Percentiles rank a stretch among this genome's conserved stretches.
phyloP scores from a whole-genome alignment of 306 rosid species.

The Carpinus viminea region DNA sequence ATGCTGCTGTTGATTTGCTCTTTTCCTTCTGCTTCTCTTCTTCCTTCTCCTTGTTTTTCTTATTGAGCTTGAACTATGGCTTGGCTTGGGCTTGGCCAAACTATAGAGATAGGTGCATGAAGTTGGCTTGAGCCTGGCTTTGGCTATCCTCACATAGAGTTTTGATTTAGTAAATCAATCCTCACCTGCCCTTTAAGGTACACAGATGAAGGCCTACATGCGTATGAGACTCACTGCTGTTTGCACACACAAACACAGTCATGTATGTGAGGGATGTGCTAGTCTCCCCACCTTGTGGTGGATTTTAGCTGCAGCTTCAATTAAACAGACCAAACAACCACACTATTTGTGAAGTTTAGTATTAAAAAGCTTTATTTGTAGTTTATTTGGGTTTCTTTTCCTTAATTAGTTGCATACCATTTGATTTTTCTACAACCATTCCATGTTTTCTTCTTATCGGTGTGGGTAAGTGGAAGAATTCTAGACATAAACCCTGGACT shows the following conservation, averaged over 20 bases:
- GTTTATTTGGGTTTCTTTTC: no score
- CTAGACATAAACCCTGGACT: no score
- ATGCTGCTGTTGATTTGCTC: not conserved
- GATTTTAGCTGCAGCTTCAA: not conserved
- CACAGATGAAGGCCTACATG: not conserved
- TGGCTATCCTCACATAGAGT: not conserved
- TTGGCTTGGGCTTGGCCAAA: not conserved
- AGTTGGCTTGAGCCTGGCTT: not conserved
- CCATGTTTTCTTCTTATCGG: no score
- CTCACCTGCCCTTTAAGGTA: not conserved
- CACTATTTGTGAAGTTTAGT: not conserved
- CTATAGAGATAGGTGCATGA: not conserved
- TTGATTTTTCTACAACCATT: no score
- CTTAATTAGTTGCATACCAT: no score
- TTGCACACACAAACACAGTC: not conserved
- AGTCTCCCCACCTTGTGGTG: not conserved
- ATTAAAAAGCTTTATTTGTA: no score
- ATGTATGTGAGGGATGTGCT: not conserved
- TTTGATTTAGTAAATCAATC: not conserved
- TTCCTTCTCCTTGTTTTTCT: not conserved
- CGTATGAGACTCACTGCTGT: not conserved
- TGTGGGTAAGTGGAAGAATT: no score
- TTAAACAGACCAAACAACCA: not conserved
- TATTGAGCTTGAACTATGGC: not conserved
- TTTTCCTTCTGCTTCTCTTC: not conserved